phyloP scores from a whole-genome alignment of 345 rosid species.

The Euphorbia tirucalli region DNA sequence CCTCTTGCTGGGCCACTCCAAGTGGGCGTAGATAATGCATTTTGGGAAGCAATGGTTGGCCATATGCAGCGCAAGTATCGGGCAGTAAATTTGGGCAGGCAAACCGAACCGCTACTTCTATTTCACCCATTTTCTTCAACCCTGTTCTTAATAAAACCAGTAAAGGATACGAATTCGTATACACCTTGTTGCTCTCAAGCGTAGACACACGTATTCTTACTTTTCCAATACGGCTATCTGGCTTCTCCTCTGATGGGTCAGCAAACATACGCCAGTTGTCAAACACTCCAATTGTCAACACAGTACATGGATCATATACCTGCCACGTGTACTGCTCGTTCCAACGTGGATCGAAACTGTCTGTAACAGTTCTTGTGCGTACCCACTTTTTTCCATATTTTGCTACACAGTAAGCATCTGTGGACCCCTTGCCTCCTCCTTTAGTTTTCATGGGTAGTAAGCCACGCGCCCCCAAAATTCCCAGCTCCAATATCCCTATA shows the following conservation, averaged over 20 bases:
- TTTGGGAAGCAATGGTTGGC: conserved; percentile 80
- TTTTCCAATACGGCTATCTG: conserved; percentile 74
- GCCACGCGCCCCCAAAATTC: conserved; percentile 89
- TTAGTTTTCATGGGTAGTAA: conserved; percentile 84
- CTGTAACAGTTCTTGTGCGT: conserved; percentile 78
- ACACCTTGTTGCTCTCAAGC: conserved; percentile 84
- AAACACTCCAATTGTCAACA: conserved; percentile 73
- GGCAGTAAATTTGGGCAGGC: conserved; percentile 79
- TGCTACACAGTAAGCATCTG: conserved; percentile 91
- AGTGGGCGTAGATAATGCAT: conserved; percentile 96
- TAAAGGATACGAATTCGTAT: conserved; percentile 79
- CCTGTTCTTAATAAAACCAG: conserved; percentile 59
- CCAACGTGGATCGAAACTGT: conserved; percentile 97
- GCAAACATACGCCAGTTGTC: conserved; percentile 94
- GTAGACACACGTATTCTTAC: conserved; percentile 83
- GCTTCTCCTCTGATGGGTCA: conserved; percentile 47
- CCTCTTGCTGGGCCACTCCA: conserved; percentile 93
- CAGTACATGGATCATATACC: conserved; percentile 94
- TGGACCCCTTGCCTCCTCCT: conserved; percentile 72
- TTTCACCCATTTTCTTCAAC: conserved; percentile 95
- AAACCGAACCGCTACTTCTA: conserved; percentile 84
- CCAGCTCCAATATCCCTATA: conserved; percentile 79
- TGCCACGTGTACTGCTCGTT: conserved; percentile 99
- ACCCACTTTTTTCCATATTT: conserved; percentile 99
- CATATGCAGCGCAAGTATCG: conserved; percentile 69